These are phyloP conservation scores for Alternaria longipes DNA, from an alignment of 2,329 filamentous ascomycete species.

Conservation along the genomic window DNA sequence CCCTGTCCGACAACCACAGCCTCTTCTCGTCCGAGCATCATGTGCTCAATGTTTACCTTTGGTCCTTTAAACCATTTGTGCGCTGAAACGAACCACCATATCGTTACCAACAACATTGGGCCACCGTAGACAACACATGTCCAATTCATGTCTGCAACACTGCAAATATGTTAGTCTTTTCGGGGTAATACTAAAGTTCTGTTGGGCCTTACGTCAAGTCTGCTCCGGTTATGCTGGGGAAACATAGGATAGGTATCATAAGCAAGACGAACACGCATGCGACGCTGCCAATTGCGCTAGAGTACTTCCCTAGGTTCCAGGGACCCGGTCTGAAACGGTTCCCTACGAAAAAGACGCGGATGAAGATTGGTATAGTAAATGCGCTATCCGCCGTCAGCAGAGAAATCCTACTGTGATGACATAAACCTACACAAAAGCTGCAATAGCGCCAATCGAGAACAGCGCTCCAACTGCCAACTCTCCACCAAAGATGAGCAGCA, in stretches of 20 bases:
- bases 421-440: slow-evolving; percentile 64
- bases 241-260: slow-evolving; percentile 74
- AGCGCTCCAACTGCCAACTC: slow-evolving; percentile 70
- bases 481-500: slow-evolving; percentile 72
- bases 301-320: slow-evolving; percentile 72
- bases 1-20: slow-evolving; percentile 51
- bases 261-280: slow-evolving; percentile 69
- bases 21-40: slow-evolving; percentile 55
- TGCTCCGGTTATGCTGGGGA: slow-evolving; percentile 66
- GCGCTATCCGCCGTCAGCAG: slow-evolving; percentile 34
- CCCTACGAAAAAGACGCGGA: slow-evolving; percentile 68
- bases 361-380: slow-evolving; percentile 67
- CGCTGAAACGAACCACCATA: slow-evolving; percentile 72
- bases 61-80: slow-evolving; percentile 76
- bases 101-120: slow-evolving; percentile 65
- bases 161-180: slow-evolving; percentile 33
- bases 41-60: slow-evolving; percentile 71
- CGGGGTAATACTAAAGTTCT: background rate
- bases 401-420: background rate
- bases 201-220: slow-evolving; percentile 59
- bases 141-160: slow-evolving; percentile 70
- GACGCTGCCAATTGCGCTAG: slow-evolving; percentile 64
- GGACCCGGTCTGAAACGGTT: slow-evolving; percentile 72
- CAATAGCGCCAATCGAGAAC: slow-evolving; percentile 75
- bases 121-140: slow-evolving; percentile 72